Base-by-base conservation (phyloP, 2,329 filamentous ascomycete genomes). In the Dothidotthia symphoricarpi region DNA sequence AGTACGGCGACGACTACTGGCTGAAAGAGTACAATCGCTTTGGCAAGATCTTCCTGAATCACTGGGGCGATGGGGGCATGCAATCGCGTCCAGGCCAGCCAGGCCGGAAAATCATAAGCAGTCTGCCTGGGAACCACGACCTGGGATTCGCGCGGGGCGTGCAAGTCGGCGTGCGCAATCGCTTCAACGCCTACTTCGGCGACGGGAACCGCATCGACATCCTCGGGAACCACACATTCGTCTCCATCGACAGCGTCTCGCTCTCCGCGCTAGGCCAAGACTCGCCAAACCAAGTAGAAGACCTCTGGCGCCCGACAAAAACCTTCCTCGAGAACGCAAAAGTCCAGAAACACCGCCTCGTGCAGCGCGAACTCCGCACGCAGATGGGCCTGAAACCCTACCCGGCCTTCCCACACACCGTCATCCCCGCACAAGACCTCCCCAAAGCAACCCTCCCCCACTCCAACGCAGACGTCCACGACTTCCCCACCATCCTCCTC, bases 91-190 rank as follows among this genome's bases (percentile, higher is more conserved):
- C 74, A 1, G 81, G 82, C 41, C 80, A 83, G 49, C 75, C 80
- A 19, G 83, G 85, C 4, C 78, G 86, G 40, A 90, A 86, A 68
- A 72, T 97, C 36, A 84, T 97, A 36, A 81, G 86, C 13, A 91
- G 85, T 59, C 63, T 98, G 40, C 93, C 93, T 0, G 93, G 93
- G 2, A 98, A 98, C 58, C 93, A 98, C 63, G 93, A 98, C 63
- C 67, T 97, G 27, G 93, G 93, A 0, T 95, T 97, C 59, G 91
- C 88, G 3, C 82, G 82, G 15, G 86, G 90, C 29, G 83, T 98
- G 31, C 88, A 95, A 61, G 63, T 84, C 7, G 75, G 85, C 0
- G 88, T 95, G 24, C 80, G 90, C 34, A 76, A 93, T 55, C 77
- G 93, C 12, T 98, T 97, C 64, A 80, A 85, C 57, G 81, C 84